These are phyloP conservation scores for Aegilops tauschii DNA, from an alignment of 176 grass and related monocot species.

Conservation along the genomic window DNA sequence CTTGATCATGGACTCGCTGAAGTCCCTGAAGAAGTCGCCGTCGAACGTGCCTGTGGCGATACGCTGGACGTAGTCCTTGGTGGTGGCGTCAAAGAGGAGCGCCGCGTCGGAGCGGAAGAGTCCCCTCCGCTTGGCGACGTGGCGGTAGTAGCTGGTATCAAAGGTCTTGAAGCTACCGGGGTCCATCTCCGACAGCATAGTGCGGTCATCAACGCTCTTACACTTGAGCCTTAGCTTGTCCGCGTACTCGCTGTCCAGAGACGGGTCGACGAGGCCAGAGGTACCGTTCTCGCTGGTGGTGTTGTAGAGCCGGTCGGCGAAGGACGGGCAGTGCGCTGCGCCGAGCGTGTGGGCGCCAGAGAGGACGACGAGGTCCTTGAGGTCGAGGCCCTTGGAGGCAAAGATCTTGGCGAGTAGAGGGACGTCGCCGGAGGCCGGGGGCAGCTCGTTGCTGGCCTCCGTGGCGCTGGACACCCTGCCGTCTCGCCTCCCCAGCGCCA, in stretches of 20 bases:
- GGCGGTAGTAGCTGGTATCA: no score
- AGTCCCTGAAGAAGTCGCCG: no score
- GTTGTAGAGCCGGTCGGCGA: not conserved
- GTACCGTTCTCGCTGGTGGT: not conserved
- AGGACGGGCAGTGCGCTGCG: not conserved
- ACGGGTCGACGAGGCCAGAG: not conserved
- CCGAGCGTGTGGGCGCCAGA: not conserved
- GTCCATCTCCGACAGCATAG: not conserved
- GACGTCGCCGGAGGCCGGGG: not conserved
- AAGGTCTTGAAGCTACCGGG: no score
- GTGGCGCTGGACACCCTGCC: not conserved
- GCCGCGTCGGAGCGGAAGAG: no score
- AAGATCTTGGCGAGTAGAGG: not conserved
- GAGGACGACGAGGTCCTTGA: not conserved
- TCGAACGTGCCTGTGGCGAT: no score
- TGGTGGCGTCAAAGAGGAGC: no score
- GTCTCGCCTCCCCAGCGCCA: not conserved
- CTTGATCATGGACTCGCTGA: no score
- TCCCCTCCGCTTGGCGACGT: no score
- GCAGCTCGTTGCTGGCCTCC: not conserved
- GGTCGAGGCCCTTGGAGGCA: not conserved
- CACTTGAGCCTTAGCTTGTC: not conserved
- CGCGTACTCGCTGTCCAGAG: not conserved
- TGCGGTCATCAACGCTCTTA: not conserved
- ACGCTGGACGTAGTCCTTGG: no score